phyloP scores from a whole-genome alignment of 1,139 yeast genomes.

The Lodderomyces margitis region DNA sequence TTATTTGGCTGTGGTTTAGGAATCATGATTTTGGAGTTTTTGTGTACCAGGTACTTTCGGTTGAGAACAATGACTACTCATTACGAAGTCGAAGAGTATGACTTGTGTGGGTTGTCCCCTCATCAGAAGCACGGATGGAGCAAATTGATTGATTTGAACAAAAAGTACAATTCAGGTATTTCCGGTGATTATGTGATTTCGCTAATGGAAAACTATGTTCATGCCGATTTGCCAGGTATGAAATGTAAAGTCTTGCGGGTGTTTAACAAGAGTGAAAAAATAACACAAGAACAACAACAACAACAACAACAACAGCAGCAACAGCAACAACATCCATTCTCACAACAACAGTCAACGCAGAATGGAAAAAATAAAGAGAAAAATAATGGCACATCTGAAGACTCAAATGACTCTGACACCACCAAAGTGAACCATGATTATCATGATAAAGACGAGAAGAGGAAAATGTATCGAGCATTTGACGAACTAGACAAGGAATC shows the following conservation, averaged over 20 bases:
- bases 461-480: constrained; percentile 30
- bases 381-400: neutral
- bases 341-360: neutral
- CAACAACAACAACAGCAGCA: neutral
- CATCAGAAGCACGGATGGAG: constrained; percentile 38
- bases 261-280: constrained; percentile 14
- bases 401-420: neutral
- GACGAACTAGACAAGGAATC: constrained; percentile 29
- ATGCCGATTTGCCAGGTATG: constrained; percentile 29
- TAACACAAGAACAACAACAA: constrained; percentile 1
- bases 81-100: constrained; percentile 33
- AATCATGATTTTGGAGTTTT: constrained; percentile 12
- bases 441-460: constrained; percentile 5
- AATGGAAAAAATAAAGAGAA: neutral
- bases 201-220: constrained; percentile 35
- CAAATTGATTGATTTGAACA: constrained; percentile 32
- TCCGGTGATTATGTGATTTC: constrained; percentile 37
- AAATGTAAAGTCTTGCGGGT: constrained; percentile 37
- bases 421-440: constrained; percentile 6
- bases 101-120: constrained; percentile 24
- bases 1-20: constrained; percentile 15
- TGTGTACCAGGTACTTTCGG: constrained; percentile 17
- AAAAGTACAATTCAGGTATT: constrained; percentile 31
- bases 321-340: constrained; percentile 1
- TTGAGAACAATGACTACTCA: constrained; percentile 15